phyloP scores from a whole-genome alignment of 2,329 filamentous ascomycete genomes.

The Pseudogymnoascus sp. region DNA sequence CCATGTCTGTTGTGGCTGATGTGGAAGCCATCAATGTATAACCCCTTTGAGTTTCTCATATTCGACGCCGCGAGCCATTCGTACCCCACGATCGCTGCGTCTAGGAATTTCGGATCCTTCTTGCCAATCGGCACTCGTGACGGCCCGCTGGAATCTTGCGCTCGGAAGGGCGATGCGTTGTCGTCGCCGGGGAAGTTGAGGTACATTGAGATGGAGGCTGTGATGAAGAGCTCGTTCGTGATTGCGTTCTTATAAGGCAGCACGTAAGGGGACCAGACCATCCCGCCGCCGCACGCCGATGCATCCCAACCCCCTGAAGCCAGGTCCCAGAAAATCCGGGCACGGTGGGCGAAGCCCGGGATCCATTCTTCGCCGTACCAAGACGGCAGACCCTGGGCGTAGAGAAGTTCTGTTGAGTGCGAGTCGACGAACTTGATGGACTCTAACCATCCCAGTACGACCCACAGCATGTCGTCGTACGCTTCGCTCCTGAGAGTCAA shows the following conservation, averaged over 20 bases:
- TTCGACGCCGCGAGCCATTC: constrained; percentile 69
- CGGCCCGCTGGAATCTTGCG: constrained; percentile 17
- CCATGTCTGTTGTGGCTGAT: constrained; percentile 49
- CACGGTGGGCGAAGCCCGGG: constrained; percentile 71
- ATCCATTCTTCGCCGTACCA: constrained; percentile 77
- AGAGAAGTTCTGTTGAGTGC: constrained; percentile 58
- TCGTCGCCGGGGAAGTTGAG: constrained; percentile 75
- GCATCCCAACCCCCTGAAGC: constrained; percentile 75
- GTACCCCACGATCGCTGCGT: constrained; percentile 70
- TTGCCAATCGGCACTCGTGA: constrained; percentile 27
- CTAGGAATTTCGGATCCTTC: constrained; percentile 55
- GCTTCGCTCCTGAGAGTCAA: constrained; percentile 69
- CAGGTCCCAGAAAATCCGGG: constrained; percentile 77
- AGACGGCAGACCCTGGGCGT: constrained; percentile 27
- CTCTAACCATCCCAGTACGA: constrained; percentile 86
- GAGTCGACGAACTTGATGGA: constrained; percentile 64
- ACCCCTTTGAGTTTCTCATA: constrained; percentile 68
- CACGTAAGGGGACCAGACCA: constrained; percentile 80
- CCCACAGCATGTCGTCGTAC: constrained; percentile 93
- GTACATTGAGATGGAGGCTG: constrained; percentile 83
- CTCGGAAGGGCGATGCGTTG: constrained; percentile 60
- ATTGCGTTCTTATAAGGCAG: constrained; percentile 92
- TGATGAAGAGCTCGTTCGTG: constrained; percentile 83
- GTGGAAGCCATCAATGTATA: constrained; percentile 86
- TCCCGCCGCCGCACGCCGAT: constrained; percentile 72